phyloP scores from a whole-genome alignment of 1,139 yeast species.

The Blastobotrys niveus region DNA sequence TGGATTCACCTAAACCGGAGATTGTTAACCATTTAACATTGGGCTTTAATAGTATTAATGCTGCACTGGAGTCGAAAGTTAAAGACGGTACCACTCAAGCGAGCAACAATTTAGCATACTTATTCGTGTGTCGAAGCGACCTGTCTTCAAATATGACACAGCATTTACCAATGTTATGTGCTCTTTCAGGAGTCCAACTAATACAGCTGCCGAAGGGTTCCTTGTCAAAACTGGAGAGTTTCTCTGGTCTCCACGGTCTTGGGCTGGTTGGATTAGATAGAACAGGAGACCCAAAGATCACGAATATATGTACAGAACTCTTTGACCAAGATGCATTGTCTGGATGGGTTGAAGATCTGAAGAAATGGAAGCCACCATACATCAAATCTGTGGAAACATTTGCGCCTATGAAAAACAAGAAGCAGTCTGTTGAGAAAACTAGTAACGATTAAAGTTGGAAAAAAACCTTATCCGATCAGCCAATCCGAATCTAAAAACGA shows the following conservation, averaged over 20 bases:
- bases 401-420: conserved; percentile 14
- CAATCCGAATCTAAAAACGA: not conserved
- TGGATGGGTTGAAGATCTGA: conserved; percentile 16
- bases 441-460: too few species aligned
- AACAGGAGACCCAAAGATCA: conserved; percentile 1
- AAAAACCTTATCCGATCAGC: too few species aligned
- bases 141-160: conserved; percentile 20
- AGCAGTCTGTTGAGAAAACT: not conserved
- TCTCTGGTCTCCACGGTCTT: conserved; percentile 10
- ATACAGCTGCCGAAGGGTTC: conserved; percentile 24
- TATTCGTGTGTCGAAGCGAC: conserved; percentile 26
- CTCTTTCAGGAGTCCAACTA: conserved; percentile 19
- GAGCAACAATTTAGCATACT: too few species aligned
- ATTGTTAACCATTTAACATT: conserved; percentile 18
- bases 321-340: not conserved
- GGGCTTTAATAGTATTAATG: conserved; percentile 23
- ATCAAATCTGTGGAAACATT: conserved; percentile 17
- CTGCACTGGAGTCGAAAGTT: conserved; percentile 18
- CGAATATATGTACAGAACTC: conserved; percentile 5
- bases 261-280: conserved; percentile 15
- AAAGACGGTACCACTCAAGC: conserved; percentile 3
- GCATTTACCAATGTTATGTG: conserved; percentile 25
- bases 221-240: conserved; percentile 16
- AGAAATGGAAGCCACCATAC: conserved; percentile 12
- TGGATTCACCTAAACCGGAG: too few species aligned